phyloP scores from a whole-genome alignment of 2,329 filamentous ascomycete genomes.

The Pseudopyricularia cyperi region DNA sequence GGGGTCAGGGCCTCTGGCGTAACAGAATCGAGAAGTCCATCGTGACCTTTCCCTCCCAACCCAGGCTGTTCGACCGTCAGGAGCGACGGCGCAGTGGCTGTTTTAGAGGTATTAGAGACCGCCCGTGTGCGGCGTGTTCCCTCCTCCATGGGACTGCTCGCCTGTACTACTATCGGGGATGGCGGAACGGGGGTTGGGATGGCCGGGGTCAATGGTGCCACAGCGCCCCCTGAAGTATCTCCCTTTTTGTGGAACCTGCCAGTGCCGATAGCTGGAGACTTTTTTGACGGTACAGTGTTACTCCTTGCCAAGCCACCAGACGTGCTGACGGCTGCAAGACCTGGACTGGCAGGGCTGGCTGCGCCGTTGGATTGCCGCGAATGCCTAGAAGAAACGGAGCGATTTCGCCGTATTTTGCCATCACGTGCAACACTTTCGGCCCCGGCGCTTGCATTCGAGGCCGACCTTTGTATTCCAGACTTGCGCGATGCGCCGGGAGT shows the following conservation, averaged over 20 bases:
- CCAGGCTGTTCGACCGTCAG: background rate
- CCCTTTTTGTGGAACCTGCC: constrained; percentile 44
- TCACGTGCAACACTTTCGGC: constrained; percentile 77
- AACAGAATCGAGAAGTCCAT: constrained; percentile 17
- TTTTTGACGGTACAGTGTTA: constrained; percentile 88
- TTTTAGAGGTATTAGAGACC: background rate
- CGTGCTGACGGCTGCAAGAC: constrained; percentile 33
- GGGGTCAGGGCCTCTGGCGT: constrained; percentile 37
- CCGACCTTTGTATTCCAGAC: constrained; percentile 54
- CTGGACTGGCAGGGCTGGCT: constrained; percentile 55
- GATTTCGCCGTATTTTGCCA: constrained; percentile 70
- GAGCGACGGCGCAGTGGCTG: background rate
- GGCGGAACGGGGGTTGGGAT: constrained; percentile 6
- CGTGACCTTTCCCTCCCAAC: constrained; percentile 31
- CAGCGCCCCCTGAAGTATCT: constrained; percentile 15
- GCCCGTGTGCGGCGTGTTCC: background rate
- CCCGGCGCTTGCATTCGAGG: constrained; percentile 78
- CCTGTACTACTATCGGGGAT: constrained; percentile 2
- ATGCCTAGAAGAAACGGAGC: constrained; percentile 82
- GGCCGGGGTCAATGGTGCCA: constrained; percentile 12
- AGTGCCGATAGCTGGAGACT: constrained; percentile 59
- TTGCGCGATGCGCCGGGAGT: constrained; percentile 29
- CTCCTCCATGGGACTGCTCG: constrained; percentile 1
- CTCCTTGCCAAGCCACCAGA: constrained; percentile 49
- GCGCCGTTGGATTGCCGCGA: constrained; percentile 63